A percentile compares a stretch with the other conserved stretches of the same genome.
phyloP scores from a whole-genome alignment of 2,329 filamentous ascomycete species.

The Sphaerulina populicola region DNA sequence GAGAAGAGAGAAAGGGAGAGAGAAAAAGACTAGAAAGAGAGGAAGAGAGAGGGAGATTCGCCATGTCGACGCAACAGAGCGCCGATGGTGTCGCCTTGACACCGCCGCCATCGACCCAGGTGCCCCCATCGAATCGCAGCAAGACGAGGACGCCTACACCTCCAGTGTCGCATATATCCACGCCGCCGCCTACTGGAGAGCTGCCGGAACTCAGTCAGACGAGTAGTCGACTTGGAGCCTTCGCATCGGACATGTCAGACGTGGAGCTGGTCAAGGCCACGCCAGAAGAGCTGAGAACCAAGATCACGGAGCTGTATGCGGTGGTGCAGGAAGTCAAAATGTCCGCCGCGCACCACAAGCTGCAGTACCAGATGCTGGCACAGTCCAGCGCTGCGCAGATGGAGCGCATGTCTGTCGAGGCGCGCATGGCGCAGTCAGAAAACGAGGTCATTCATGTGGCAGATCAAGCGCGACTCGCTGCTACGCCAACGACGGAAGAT shows the following conservation, averaged over 20 bases:
- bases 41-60: no score
- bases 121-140: conserved; percentile 32
- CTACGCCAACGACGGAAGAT: conserved; percentile 44
- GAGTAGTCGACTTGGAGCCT: conserved; percentile 13
- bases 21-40: neutral
- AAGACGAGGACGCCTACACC: conserved; percentile 46
- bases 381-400: conserved; percentile 78
- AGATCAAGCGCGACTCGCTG: conserved; percentile 55
- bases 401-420: conserved; percentile 80
- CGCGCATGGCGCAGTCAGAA: conserved; percentile 82
- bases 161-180: conserved; percentile 42
- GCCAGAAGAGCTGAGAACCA: conserved; percentile 46
- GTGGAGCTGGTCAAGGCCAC: conserved; percentile 48
- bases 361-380: conserved; percentile 76
- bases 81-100: conserved; percentile 39
- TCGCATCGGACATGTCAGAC: conserved; percentile 35
- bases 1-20: neutral
- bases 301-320: conserved; percentile 46
- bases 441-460: conserved; percentile 72
- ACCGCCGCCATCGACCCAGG: conserved; percentile 55
- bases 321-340: conserved; percentile 63
- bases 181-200: conserved; percentile 40
- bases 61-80: conserved; percentile 6
- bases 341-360: conserved; percentile 79
- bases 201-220: conserved; percentile 10